Percentiles rank a stretch among this genome's conserved stretches.
phyloP scores from a whole-genome alignment of 2,329 filamentous ascomycete genomes.

The Exophiala xenobiotica region DNA sequence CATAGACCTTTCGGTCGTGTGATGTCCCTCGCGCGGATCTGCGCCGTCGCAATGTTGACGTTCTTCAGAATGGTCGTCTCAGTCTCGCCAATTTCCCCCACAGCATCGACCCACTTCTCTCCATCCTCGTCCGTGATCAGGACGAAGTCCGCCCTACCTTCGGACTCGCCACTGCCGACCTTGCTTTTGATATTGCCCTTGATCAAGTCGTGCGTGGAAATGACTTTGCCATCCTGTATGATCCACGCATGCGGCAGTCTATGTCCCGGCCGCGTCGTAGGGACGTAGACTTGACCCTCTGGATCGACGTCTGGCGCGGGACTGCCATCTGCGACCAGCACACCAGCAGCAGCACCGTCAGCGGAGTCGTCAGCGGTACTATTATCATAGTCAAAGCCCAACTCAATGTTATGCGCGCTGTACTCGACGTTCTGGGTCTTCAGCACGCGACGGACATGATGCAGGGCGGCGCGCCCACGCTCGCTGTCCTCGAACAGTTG shows the following conservation, averaged over 20 bases:
- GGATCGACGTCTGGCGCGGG: constrained; percentile 19
- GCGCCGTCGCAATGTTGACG: not conserved
- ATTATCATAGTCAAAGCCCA: constrained; percentile 30
- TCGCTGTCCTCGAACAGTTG: constrained; percentile 19
- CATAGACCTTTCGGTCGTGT: not conserved
- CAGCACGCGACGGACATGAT: not conserved
- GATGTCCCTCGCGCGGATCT: not conserved
- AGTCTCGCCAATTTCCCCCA: not conserved
- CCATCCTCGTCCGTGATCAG: constrained; percentile 5
- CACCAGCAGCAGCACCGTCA: not conserved
- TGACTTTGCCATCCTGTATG: not conserved
- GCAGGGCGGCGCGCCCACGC: constrained; percentile 8
- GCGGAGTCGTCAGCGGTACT: too few species aligned
- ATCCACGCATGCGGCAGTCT: constrained; percentile 33
- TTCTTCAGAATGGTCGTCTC: not conserved
- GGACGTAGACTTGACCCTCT: constrained; percentile 24
- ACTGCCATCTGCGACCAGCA: constrained; percentile 27
- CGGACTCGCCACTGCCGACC: too few species aligned
- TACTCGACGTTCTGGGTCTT: not conserved
- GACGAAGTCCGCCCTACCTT: not conserved
- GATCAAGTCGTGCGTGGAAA: constrained; percentile 31
- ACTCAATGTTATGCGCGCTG: constrained; percentile 27
- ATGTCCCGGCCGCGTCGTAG: constrained; percentile 32
- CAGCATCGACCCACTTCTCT: not conserved
- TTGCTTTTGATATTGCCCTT: too few species aligned